Evolutionary conservation across 1,284 basidiomycete genomes (phyloP).

Genomic region (Ustilago shanxiensis): DNA sequence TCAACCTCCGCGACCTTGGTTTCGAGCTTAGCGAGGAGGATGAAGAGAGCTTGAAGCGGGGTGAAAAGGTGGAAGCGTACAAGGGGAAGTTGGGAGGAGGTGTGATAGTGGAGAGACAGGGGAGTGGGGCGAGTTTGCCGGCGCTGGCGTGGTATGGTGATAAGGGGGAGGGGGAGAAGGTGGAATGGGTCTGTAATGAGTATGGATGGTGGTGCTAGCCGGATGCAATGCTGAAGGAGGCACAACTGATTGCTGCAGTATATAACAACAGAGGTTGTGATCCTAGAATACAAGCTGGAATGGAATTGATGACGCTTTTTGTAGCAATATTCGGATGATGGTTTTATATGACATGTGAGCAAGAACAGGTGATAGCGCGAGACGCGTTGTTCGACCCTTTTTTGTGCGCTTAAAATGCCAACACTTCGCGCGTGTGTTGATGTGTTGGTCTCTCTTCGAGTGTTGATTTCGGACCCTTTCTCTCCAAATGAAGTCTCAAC

Average conservation of each 20-base stretch:
- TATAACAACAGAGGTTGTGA: too few relatives aligned
- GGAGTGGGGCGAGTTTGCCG: constrained; percentile 28
- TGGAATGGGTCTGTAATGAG: constrained; percentile 50
- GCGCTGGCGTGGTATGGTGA: constrained; percentile 43
- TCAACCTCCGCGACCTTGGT: constrained; percentile 24
- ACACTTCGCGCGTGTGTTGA: constrained; percentile 10
- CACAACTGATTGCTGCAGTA: too few relatives aligned
- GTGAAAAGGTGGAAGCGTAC: constrained; percentile 11
- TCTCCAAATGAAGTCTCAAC: constrained; percentile 5
- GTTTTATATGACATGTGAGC: too few relatives aligned
- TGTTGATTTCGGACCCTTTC: neutral
- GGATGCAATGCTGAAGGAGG: too few relatives aligned
- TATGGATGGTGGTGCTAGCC: constrained; percentile 50
- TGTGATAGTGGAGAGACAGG: constrained; percentile 30
- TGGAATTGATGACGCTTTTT: too few relatives aligned
- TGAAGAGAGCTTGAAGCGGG: constrained; percentile 10
- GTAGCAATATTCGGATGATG: too few relatives aligned
- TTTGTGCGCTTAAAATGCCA: too few relatives aligned
- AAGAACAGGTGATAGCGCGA: neutral
- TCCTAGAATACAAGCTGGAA: too few relatives aligned
- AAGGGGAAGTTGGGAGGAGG: constrained; percentile 17
- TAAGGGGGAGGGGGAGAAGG: constrained; percentile 11
- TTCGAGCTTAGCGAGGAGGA: constrained; percentile 26
- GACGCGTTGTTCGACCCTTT: neutral
- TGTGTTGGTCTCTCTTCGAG: constrained; percentile 35